These are phyloP conservation scores for Cyberlindnera saturnus DNA, from an alignment of 805 yeast genomes.

Conservation along the genomic window DNA sequence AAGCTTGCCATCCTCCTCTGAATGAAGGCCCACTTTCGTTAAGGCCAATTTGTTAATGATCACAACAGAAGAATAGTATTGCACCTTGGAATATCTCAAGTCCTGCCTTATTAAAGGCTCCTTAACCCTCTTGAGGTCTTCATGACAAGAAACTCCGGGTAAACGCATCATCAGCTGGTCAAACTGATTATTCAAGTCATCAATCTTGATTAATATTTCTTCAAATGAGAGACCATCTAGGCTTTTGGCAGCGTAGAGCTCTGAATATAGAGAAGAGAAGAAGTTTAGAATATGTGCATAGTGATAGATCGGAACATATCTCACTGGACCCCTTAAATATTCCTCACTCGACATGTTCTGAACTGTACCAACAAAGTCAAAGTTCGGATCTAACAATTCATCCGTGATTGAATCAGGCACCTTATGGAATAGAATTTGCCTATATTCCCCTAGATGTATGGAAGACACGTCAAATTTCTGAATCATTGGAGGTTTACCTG, in stretches of 20 bases:
- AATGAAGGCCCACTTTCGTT: constrained; percentile 5
- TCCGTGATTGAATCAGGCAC: background rate
- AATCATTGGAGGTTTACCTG: constrained; percentile 45
- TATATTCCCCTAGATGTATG: constrained; percentile 7
- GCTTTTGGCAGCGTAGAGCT: constrained; percentile 17
- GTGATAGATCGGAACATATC: constrained; percentile 7
- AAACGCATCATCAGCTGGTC: constrained; percentile 9
- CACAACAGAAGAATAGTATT: constrained; percentile 15
- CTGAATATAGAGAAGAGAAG: constrained; percentile 12
- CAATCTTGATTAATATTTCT: constrained; percentile 15
- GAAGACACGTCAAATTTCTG: constrained; percentile 31
- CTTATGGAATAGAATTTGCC: constrained; percentile 6
- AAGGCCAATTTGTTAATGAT: constrained; percentile 24
- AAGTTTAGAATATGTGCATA: constrained; percentile 7
- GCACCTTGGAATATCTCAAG: constrained; percentile 13
- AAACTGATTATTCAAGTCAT: constrained; percentile 10
- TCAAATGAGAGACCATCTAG: constrained; percentile 11
- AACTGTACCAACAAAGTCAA: constrained; percentile 1
- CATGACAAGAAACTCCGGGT: constrained; percentile 11
- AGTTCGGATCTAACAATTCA: constrained; percentile 4
- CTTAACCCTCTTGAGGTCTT: constrained; percentile 1
- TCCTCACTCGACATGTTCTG: background rate
- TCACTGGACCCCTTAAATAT: constrained; percentile 4
- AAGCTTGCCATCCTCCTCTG: background rate
- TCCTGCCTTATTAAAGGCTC: constrained; percentile 6